These are phyloP conservation scores for Gleditsia sinensis DNA, from an alignment of 306 rosid species.

Conservation along the genomic window DNA sequence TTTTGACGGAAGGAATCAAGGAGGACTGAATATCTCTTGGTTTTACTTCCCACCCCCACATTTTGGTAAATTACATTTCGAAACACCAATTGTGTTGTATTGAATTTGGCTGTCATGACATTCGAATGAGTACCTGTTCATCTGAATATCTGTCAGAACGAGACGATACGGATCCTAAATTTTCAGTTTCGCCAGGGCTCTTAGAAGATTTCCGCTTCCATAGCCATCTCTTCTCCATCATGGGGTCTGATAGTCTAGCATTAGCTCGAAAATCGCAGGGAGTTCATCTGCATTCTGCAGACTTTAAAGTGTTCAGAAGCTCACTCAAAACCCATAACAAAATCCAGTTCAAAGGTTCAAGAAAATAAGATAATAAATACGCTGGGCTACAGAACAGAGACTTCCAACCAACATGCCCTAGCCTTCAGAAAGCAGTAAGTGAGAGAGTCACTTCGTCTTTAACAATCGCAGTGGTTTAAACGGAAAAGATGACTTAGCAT, in stretches of 20 bases:
- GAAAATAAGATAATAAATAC: slow-evolving; percentile 21
- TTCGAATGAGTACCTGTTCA: slow-evolving; percentile 71
- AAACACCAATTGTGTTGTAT: too few species aligned
- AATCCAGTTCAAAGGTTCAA: slow-evolving; percentile 6
- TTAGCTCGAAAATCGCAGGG: slow-evolving; percentile 37
- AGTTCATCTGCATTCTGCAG: slow-evolving; percentile 45
- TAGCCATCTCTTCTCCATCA: slow-evolving; percentile 84
- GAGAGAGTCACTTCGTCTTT: slow-evolving; percentile 30
- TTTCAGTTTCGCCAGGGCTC: slow-evolving; percentile 66
- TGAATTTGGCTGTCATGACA: neutral
- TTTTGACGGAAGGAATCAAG: too few species aligned
- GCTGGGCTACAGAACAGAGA: slow-evolving; percentile 1
- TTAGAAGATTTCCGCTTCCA: slow-evolving; percentile 85
- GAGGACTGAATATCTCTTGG: too few species aligned
- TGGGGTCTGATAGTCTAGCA: slow-evolving; percentile 35
- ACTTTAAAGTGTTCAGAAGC: slow-evolving; percentile 28
- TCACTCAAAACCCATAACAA: slow-evolving; percentile 26
- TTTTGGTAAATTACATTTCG: too few species aligned
- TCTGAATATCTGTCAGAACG: slow-evolving; percentile 77
- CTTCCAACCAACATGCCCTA: slow-evolving; percentile 26
- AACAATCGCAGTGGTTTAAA: slow-evolving; percentile 24
- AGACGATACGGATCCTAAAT: slow-evolving; percentile 83
- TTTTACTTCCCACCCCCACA: too few species aligned
- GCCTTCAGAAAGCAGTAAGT: slow-evolving; percentile 19
- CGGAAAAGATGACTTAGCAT: slow-evolving; percentile 30